Conservation (phyloP, 148 eudicot species). For the Linanthus parryae region DNA sequence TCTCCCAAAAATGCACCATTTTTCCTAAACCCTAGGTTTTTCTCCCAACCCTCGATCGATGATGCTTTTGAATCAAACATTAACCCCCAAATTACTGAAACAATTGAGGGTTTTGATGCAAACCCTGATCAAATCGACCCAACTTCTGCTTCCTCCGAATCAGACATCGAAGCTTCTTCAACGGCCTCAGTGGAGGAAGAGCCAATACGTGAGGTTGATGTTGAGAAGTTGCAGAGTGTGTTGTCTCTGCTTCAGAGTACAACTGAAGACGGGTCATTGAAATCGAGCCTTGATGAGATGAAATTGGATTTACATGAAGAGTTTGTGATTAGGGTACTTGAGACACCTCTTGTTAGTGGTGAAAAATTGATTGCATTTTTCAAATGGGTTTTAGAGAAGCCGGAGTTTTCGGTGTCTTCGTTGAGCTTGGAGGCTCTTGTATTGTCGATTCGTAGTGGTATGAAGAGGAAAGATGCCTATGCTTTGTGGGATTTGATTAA, state of each 20-base stretch:
- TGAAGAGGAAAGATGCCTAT: slow-evolving; percentile 35
- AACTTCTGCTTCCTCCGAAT: slow-evolving; percentile 11
- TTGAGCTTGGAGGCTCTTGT: slow-evolving; percentile 37
- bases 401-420: slow-evolving; percentile 21
- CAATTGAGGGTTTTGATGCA: neutral
- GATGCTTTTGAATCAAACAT: neutral
- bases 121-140: neutral
- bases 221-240: slow-evolving; percentile 40
- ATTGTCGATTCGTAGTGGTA: slow-evolving; percentile 23
- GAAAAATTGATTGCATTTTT: slow-evolving; percentile 52
- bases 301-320: slow-evolving; percentile 41
- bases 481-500: slow-evolving; percentile 75
- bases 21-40: slow-evolving; percentile 26
- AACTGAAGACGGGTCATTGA: slow-evolving; percentile 35
- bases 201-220: slow-evolving; percentile 23
- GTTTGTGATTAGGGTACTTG: slow-evolving; percentile 52
- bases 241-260: slow-evolving; percentile 63
- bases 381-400: slow-evolving; percentile 47
- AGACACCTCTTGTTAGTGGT: slow-evolving; percentile 46
- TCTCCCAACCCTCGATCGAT: slow-evolving; percentile 26
- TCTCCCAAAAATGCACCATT: slow-evolving; percentile 4
- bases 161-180: neutral
- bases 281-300: slow-evolving; percentile 35
- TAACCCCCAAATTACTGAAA: neutral
- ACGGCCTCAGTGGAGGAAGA: slow-evolving; percentile 7